These are phyloP conservation scores for Elsinoe fawcettii DNA, from an alignment of 2,329 filamentous ascomycete species.

Conservation along the genomic window DNA sequence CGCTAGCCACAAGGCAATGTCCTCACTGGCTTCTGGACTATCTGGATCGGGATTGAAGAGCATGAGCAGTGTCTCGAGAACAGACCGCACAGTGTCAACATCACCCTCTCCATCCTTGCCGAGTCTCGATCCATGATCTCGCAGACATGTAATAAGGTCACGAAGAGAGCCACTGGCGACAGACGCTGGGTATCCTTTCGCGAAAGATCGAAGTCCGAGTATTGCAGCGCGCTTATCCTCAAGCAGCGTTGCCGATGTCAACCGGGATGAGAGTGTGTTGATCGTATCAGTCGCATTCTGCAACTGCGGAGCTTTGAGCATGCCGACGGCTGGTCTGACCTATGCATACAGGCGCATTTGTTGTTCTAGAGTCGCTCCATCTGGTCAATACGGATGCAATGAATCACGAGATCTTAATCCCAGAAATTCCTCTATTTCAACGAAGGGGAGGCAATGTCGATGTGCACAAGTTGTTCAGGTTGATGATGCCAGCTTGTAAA, in stretches of 20 bases:
- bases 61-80: constrained; percentile 90
- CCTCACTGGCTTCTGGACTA: constrained; percentile 82
- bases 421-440: no score
- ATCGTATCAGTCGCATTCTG: constrained; percentile 96
- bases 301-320: constrained; percentile 71
- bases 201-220: constrained; percentile 85
- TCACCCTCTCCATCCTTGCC: constrained; percentile 44
- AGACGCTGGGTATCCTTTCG: constrained; percentile 91
- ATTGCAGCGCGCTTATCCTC: constrained; percentile 94
- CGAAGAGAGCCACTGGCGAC: constrained; percentile 89
- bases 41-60: constrained; percentile 66
- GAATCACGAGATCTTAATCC: no score
- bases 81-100: constrained; percentile 90
- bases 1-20: constrained; percentile 90
- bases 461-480: constrained; percentile 11
- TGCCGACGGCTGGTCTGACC: constrained; percentile 22
- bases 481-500: constrained; percentile 1
- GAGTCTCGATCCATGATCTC: constrained; percentile 55
- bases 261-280: constrained; percentile 74
- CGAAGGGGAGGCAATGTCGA: neutral
- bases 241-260: constrained; percentile 81
- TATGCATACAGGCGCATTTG: neutral
- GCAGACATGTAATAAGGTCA: constrained; percentile 75
- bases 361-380: neutral
- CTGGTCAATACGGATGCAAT: no score